Evolutionary conservation across 164 flowering plant species (phyloP), one percentile per base, ranked within the genome.

Genomic region (Malania oleifera): DNA sequence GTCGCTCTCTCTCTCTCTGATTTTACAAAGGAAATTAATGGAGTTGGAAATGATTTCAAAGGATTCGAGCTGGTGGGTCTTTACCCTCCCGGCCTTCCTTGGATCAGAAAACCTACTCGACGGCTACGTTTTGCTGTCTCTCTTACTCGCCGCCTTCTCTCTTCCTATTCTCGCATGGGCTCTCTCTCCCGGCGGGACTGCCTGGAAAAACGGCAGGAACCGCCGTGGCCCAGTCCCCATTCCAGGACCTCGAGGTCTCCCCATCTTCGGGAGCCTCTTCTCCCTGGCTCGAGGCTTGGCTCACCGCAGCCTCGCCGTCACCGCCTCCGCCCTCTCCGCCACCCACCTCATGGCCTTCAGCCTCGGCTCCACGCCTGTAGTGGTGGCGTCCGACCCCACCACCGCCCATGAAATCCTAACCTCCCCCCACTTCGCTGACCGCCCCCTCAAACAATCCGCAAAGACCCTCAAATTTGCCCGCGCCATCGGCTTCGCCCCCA

Each of bases 401-500:
- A 75, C 58, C 0, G 93, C 96, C 1, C 51, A 65, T 0, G 96
- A 89, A 55, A 82, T 89, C 44, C 58, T 89, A 13, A 78, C 73
- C 15, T 77, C 82, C 0, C 69, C 89, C 1, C 44, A 70, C 54
- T 89, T 89, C 41, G 89, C 87, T 0, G 82, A 84, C 57, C 87
- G 96, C 8, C 96, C 96, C 0, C 18, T 86, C 9, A 86, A 89
- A 49, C 74, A 82, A 52, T 86, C 96, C 0, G 96, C 93, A 26
- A 59, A 64, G 56, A 49, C 57, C 51, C 82, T 89, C 47, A 75
- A 86, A 82, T 89, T 89, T 65, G 53, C 58, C 65, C 79, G 91
- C 18, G 90, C 96, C 57, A 89, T 89, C 3, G 96, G 96, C 29
- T 89, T 89, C 46, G 87, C 96, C 0, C 89, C 93, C 0, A 67